Conservation (phyloP, 768 basidiomycete species). For the Psilocybe azurescens region DNA sequence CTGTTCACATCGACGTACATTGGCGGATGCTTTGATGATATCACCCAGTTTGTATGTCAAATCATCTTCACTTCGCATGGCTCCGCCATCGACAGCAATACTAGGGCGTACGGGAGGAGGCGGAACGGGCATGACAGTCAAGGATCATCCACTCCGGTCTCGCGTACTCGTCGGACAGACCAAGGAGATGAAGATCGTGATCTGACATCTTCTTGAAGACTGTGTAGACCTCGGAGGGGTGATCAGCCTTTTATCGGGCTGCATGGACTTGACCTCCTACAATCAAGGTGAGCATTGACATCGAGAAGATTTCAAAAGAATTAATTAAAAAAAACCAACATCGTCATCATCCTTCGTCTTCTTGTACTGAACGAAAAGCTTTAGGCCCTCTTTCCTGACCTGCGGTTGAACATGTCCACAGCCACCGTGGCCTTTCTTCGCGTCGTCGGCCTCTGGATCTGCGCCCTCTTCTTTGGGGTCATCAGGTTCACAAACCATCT, state of each 20-base stretch:
- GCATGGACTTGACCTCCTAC: conserved; percentile 80
- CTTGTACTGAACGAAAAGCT: conserved; percentile 95
- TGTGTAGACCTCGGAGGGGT: conserved; percentile 88
- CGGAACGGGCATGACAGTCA: conserved; percentile 96
- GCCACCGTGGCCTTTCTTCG: conserved; percentile 94
- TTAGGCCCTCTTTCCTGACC: conserved; percentile 93
- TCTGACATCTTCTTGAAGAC: conserved; percentile 97
- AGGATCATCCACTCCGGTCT: conserved; percentile 99
- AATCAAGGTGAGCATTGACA: conserved; percentile 19
- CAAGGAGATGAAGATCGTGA: conserved; percentile 85
- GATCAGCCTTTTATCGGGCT: conserved; percentile 83
- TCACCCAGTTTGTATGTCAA: conserved; percentile 98
- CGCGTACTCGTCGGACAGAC: conserved; percentile 94
- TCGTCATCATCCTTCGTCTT: conserved; percentile 95
- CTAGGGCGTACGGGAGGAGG: conserved; percentile 98
- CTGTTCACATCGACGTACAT: conserved; percentile 90
- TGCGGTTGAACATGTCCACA: conserved; percentile 93
- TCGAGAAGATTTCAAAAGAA: not conserved
- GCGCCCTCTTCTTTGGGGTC: conserved; percentile 87
- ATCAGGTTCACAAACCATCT: conserved; percentile 88
- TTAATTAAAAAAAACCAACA: conserved; percentile 50
- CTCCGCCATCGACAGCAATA: conserved; percentile 96
- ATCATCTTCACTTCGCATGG: conserved; percentile 97
- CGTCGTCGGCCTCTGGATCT: conserved; percentile 69
- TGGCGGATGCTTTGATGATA: conserved; percentile 94